Base-by-base conservation (phyloP, 345 rosid species). In the Garcia nutans region DNA sequence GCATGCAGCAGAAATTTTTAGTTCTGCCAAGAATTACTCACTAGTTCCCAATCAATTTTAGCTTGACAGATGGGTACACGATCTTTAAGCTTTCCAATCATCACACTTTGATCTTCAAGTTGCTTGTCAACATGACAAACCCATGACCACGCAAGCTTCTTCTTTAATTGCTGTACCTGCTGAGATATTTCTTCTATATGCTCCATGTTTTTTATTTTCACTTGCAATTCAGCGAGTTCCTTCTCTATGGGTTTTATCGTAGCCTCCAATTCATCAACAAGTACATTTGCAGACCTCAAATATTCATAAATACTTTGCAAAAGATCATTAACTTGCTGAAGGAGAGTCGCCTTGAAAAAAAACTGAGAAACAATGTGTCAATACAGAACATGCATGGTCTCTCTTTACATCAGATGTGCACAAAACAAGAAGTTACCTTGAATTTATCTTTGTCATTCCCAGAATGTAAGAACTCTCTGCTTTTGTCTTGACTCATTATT, bases 401-500 rank as follows among this genome's bases (percentile, higher is more conserved):
- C 45, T 68, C 42, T 72, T 73, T 52, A 65, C 42, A 66, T 17
- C n/a, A 60, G 0, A 22, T 10, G 23, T 19, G 22, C 33, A 50
- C 42, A 52, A 8, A 22, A 20, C 19, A 3, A 75, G 54, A 66
- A 59, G 10, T 64, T 80, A 96, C 99, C 96, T 87, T 93, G 81
- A 96, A 96, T 81, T 93, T 96, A 78, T 96, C 99, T 79, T 87
- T 96, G 82, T 89, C 93, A 84, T 92, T 93, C 54, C 99, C 99
- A 76, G 99, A 96, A 84, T 96, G 99, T 64, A 96, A 77, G 77
- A 96, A 96, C 77, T 96, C 99, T 83, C 98, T 89, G 87, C 99
- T 96, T 85, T 88, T 96, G 86, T 96, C 99, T 87, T 96, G 99
- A 81, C 92, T 93, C 99, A 96, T 96, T 70, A 96, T 80, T 13